A percentile compares a stretch with the other conserved stretches of the same genome.
phyloP scores from a whole-genome alignment of 2,329 filamentous ascomycete genomes.

The Onygena corvina region DNA sequence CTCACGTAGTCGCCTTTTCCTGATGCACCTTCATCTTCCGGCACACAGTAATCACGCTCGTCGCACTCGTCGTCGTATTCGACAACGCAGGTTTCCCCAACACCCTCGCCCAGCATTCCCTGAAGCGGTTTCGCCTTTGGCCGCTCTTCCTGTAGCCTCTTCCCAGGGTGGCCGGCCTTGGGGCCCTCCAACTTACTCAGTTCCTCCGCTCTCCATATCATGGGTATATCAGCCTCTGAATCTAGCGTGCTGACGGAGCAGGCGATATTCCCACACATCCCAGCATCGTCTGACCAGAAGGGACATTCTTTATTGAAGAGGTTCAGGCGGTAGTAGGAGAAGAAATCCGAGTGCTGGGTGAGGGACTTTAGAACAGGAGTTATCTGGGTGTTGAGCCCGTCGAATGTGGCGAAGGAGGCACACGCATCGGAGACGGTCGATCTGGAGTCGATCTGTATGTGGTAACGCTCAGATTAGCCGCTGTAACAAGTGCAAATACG shows the following conservation, averaged over 20 bases:
- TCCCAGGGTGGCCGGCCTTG: constrained; percentile 75
- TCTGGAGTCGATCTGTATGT: constrained; percentile 65
- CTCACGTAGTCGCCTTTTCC: constrained; percentile 95
- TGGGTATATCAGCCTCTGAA: constrained; percentile 85
- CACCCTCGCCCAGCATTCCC: constrained; percentile 69
- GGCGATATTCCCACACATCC: constrained; percentile 92
- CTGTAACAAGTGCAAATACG: background rate
- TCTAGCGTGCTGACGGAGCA: constrained; percentile 93
- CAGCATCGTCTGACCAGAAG: constrained; percentile 87
- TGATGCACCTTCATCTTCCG: constrained; percentile 77
- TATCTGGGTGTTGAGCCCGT: constrained; percentile 65
- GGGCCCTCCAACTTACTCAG: constrained; percentile 86
- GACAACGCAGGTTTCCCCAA: constrained; percentile 90
- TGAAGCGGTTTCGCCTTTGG: constrained; percentile 60
- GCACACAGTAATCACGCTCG: constrained; percentile 90
- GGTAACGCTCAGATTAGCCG: background rate
- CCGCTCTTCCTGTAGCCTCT: constrained; percentile 57
- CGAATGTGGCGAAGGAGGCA: constrained; percentile 82
- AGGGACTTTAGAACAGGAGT: constrained; percentile 68
- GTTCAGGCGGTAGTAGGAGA: constrained; percentile 92
- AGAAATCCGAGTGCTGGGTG: constrained; percentile 85
- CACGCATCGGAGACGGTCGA: constrained; percentile 89
- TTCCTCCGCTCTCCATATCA: constrained; percentile 82
- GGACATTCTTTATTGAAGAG: constrained; percentile 89
- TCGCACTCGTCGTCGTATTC: constrained; percentile 97